Conservation (phyloP, 495 filamentous ascomycete species). For the Entonaema liquescens region DNA sequence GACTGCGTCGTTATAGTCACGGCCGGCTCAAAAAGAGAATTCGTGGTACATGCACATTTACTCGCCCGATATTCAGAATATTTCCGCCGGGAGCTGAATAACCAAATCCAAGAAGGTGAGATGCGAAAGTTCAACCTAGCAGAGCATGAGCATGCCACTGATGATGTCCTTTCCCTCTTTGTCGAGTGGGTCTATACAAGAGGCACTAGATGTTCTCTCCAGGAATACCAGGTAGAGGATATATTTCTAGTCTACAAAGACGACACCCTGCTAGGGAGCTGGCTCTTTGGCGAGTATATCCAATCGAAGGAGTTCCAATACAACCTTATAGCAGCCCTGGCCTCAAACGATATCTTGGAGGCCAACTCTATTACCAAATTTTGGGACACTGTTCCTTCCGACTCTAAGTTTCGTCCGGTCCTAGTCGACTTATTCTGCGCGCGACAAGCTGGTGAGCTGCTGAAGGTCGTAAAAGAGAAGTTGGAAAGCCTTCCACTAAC, state of each 20-base stretch:
- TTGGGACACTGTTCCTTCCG: no score
- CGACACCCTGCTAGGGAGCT: not conserved
- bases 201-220: not conserved
- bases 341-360: no score
- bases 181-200: not conserved
- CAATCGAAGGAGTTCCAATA: no score
- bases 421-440: no score
- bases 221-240: not conserved
- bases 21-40: not conserved
- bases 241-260: not conserved
- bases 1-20: not conserved
- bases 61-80: constrained; percentile 3
- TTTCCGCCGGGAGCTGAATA: constrained; percentile 8
- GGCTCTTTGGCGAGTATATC: no score
- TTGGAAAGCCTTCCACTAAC: no score
- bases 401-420: no score
- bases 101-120: not conserved
- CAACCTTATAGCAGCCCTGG: no score
- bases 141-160: not conserved
- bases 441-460: no score
- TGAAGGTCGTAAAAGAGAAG: no score
- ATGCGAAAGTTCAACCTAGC: no score
- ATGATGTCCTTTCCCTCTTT: not conserved
- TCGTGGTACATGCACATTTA: not conserved
- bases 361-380: no score